Evolutionary conservation across 2,329 filamentous ascomycete genomes (phyloP).

Genomic region (Fusarium cicatricum): DNA sequence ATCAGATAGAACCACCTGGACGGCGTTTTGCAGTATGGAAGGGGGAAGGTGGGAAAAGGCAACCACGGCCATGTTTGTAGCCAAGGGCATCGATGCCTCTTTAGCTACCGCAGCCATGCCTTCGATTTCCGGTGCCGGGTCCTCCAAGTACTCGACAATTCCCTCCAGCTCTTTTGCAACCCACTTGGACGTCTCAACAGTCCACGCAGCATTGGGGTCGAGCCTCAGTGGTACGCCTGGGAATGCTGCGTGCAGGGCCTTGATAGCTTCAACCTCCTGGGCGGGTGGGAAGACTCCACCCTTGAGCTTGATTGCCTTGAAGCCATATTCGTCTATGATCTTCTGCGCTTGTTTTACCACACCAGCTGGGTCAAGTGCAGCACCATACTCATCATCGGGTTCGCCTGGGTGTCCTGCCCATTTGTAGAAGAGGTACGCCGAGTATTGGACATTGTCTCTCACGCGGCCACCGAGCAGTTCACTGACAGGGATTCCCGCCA

Average conservation of each 20-base stretch:
- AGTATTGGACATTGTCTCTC: slow-evolving; percentile 52
- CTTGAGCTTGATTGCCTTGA: slow-evolving; percentile 55
- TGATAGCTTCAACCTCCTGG: slow-evolving; percentile 51
- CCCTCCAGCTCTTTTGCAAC: slow-evolving; percentile 49
- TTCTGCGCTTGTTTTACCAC: slow-evolving; percentile 48
- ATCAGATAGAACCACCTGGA: slow-evolving; percentile 52
- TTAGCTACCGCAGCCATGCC: slow-evolving; percentile 54
- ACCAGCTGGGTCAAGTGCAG: slow-evolving; percentile 47
- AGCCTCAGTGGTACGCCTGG: slow-evolving; percentile 48
- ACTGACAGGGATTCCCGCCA: slow-evolving; percentile 50
- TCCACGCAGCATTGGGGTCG: slow-evolving; percentile 52
- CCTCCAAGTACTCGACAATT: slow-evolving; percentile 52
- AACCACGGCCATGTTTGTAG: slow-evolving; percentile 55
- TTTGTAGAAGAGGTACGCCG: slow-evolving; percentile 55
- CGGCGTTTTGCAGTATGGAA: slow-evolving; percentile 49
- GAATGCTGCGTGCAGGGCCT: slow-evolving; percentile 49
- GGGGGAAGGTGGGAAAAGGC: slow-evolving; percentile 51
- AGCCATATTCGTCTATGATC: slow-evolving; percentile 53
- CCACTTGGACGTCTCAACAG: slow-evolving; percentile 50
- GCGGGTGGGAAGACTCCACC: slow-evolving; percentile 52
- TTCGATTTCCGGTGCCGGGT: slow-evolving; percentile 51
- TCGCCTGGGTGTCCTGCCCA: slow-evolving; percentile 52
- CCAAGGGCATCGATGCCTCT: slow-evolving; percentile 51
- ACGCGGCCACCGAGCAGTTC: slow-evolving; percentile 51
- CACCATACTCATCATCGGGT: slow-evolving; percentile 51